These are phyloP conservation scores for Capsicum pubescens DNA, from an alignment of 257 asterid genomes.

Conservation along the genomic window DNA sequence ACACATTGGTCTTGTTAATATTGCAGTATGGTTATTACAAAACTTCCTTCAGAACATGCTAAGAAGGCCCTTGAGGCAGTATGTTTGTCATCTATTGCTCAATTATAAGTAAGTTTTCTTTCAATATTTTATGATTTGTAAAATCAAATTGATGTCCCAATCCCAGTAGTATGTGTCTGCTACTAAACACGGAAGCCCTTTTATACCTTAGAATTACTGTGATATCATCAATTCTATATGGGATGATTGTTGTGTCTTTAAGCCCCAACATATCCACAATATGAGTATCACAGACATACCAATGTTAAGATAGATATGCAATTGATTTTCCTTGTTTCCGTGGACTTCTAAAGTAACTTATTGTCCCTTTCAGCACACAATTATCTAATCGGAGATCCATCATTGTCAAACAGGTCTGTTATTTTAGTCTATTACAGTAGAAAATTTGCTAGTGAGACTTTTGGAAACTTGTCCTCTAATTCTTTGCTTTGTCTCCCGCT, in stretches of 20 bases:
- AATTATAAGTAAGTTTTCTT: slow-evolving; percentile 71
- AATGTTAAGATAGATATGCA: slow-evolving; percentile 36
- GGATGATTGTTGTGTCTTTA: no score
- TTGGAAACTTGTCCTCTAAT: no score
- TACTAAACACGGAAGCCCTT: no score
- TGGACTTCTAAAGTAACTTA: slow-evolving; percentile 87
- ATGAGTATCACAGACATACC: no score
- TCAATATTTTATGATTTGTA: slow-evolving; percentile 32
- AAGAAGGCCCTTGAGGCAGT: slow-evolving; percentile 86
- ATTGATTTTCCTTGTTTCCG: slow-evolving; percentile 84
- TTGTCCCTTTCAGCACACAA: slow-evolving; percentile 85
- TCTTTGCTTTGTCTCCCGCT: no score
- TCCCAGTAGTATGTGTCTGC: no score
- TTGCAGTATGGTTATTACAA: slow-evolving; percentile 87
- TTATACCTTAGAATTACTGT: no score
- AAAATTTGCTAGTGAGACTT: no score
- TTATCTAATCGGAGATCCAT: slow-evolving; percentile 93
- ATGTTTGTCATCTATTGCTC: slow-evolving; percentile 78
- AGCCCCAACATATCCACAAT: no score
- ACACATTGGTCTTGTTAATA: slow-evolving; percentile 31
- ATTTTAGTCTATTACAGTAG: background rate
- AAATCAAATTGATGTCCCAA: no score
- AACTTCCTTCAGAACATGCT: slow-evolving; percentile 96
- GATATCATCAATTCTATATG: no score
- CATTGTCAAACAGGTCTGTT: slow-evolving; percentile 87